phyloP scores from a whole-genome alignment of 208 protist genomes.

The Ichthyophonus hoferi region DNA sequence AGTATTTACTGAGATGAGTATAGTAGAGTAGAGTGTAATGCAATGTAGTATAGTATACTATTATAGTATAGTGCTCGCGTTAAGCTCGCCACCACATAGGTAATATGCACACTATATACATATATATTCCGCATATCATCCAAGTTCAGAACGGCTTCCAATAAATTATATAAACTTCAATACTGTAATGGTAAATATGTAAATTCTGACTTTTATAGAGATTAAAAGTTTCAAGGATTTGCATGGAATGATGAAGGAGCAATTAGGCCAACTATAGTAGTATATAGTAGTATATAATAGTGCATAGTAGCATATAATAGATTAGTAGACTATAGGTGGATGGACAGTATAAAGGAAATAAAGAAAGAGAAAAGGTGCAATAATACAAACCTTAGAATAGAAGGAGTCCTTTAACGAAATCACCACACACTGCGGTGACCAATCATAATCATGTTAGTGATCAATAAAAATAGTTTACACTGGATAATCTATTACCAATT shows the following conservation, averaged over 20 bases:
- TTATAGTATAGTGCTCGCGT: not conserved
- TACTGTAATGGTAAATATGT: too few species aligned
- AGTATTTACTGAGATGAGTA: not conserved
- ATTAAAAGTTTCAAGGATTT: too few species aligned
- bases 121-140: not conserved
- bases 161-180: not conserved
- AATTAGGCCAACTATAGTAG: too few species aligned
- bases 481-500: constrained; percentile 31
- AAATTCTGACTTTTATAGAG: too few species aligned
- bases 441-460: not conserved
- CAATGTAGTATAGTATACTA: not conserved
- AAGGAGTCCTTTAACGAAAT: constrained; percentile 96
- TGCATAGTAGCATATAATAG: not conserved
- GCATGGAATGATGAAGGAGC: too few species aligned
- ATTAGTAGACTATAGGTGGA: too few species aligned
- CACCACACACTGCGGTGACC: constrained; percentile 86
- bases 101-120: not conserved
- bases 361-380: not conserved
- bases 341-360: too few species aligned
- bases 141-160: not conserved
- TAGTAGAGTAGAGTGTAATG: not conserved
- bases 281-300: too few species aligned
- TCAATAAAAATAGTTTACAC: not conserved
- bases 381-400: constrained; percentile 65
- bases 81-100: too few species aligned